Conservation (phyloP, 305 asterid species). For the Monarda citriodora region DNA sequence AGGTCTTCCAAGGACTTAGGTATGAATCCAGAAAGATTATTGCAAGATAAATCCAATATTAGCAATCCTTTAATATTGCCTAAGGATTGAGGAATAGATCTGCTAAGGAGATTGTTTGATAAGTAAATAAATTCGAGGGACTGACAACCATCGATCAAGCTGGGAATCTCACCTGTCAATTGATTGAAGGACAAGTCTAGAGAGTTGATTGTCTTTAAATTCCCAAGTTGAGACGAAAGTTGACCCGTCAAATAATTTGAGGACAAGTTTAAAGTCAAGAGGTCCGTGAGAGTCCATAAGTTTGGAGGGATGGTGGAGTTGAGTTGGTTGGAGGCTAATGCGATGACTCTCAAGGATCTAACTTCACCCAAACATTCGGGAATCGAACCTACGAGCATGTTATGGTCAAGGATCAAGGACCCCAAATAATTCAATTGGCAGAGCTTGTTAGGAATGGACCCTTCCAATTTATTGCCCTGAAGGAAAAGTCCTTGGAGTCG, state of each 20-base stretch:
- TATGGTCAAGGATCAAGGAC: neutral
- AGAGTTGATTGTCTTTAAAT: neutral
- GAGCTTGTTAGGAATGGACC: neutral
- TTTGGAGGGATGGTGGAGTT: neutral
- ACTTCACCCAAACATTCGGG: neutral
- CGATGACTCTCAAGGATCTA: neutral
- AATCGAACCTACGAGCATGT: neutral
- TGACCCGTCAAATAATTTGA: neutral
- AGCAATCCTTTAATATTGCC: neutral
- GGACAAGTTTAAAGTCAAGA: neutral
- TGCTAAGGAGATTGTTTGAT: slow-evolving; percentile 7
- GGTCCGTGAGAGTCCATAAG: neutral
- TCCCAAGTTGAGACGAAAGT: neutral
- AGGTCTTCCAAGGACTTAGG: slow-evolving; percentile 20
- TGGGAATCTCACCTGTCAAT: neutral
- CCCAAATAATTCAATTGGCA: neutral
- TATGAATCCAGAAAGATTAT: slow-evolving; percentile 14
- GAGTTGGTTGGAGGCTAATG: neutral
- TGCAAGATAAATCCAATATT: slow-evolving; percentile 17
- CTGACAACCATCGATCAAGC: neutral
- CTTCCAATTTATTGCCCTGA: neutral
- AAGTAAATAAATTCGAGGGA: neutral
- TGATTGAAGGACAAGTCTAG: neutral
- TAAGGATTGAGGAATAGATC: slow-evolving; percentile 18
- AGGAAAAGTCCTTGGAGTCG: neutral